A percentile compares a stretch with the other conserved stretches of the same genome.
Conservation (phyloP, 345 rosid genomes). For the Psidium guajava region DNA sequence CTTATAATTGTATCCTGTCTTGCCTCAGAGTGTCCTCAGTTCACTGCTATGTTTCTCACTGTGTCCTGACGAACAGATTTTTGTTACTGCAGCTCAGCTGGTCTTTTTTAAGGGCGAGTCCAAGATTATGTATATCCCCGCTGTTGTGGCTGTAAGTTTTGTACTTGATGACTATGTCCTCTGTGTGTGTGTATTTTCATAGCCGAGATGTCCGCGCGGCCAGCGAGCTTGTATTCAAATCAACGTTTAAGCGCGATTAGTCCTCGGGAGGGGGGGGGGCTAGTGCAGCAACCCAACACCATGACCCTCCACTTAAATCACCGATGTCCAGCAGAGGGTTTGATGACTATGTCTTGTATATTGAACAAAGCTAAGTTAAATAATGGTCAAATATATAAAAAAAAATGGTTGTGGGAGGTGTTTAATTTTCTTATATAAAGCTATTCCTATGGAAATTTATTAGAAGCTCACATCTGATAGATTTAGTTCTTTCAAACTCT, state of each 20-base stretch:
- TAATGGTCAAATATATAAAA: neutral
- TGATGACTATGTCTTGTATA: neutral
- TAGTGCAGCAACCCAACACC: too few species aligned
- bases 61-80: neutral
- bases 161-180: neutral
- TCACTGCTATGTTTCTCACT: neutral
- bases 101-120: slow-evolving; percentile 43
- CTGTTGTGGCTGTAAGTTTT: slow-evolving; percentile 77
- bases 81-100: slow-evolving; percentile 68
- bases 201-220: too few species aligned
- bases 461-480: neutral
- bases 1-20: neutral
- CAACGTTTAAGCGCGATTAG: too few species aligned
- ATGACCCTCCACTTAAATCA: too few species aligned
- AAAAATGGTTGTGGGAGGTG: neutral
- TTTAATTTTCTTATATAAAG: neutral
- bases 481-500: neutral
- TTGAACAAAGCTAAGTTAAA: neutral
- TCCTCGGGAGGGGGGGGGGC: too few species aligned
- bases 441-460: neutral
- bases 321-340: too few species aligned
- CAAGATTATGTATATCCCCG: slow-evolving; percentile 56
- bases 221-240: too few species aligned
- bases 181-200: too few species aligned
- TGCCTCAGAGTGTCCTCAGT: neutral